Conservation (phyloP, 2,329 filamentous ascomycete genomes). For the Parafenestella ontariensis region DNA sequence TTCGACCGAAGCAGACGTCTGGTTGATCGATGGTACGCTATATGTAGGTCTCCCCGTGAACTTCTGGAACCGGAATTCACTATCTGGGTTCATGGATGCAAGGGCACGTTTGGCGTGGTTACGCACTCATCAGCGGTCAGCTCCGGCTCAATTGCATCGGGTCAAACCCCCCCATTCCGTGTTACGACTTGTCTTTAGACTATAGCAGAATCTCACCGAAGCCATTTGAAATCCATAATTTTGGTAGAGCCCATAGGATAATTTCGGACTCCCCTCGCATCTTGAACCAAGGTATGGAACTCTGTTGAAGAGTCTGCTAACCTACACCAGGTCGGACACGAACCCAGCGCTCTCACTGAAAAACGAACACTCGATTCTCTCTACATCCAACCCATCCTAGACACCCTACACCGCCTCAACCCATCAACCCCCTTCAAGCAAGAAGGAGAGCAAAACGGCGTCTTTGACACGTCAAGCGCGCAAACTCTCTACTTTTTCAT, state of each 20-base stretch:
- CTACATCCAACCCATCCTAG: conserved; percentile 66
- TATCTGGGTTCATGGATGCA: no score
- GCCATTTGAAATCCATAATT: no score
- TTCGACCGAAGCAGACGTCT: conserved; percentile 67
- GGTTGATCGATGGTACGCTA: conserved; percentile 63
- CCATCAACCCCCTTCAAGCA: conserved; percentile 58
- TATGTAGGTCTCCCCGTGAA: conserved; percentile 50
- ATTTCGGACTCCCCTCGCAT: no score
- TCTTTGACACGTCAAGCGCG: conserved; percentile 64
- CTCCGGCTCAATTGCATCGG: no score
- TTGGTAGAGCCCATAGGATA: no score
- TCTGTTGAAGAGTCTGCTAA: neutral
- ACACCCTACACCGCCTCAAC: conserved; percentile 63
- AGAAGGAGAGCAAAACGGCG: conserved; percentile 61
- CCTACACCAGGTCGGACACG: conserved; percentile 62
- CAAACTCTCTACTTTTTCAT: conserved; percentile 71
- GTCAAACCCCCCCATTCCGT: no score
- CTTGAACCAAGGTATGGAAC: no score
- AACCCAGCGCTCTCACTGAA: conserved; percentile 58
- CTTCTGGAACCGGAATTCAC: no score
- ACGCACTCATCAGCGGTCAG: no score
- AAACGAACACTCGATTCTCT: conserved; percentile 63
- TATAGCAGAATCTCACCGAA: no score
- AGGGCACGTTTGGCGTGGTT: no score
- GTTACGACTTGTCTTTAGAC: no score